Conservation (phyloP, 371 early-diverging fungal genomes). For the Syncephalastrum sp. region DNA sequence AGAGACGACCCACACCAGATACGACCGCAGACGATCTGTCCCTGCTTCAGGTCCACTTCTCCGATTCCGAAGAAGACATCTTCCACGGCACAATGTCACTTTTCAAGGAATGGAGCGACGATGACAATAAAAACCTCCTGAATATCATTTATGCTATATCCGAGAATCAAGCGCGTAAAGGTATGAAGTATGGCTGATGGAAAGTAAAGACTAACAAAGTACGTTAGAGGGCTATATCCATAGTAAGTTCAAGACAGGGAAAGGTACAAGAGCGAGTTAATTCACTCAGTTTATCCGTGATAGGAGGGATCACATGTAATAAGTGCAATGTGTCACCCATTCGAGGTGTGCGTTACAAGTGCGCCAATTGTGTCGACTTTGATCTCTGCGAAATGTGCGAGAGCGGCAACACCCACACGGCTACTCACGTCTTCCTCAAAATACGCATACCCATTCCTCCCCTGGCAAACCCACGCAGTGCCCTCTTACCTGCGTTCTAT, state of each 20-base stretch:
- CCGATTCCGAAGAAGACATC: conserved; percentile 32
- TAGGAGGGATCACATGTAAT: conserved; percentile 91
- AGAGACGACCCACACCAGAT: conserved; percentile 5
- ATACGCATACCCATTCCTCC: conserved; percentile 94
- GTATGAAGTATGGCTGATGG: conserved; percentile 31
- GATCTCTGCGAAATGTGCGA: conserved; percentile 96
- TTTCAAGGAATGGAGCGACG: conserved; percentile 45
- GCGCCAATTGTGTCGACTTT: conserved; percentile 90
- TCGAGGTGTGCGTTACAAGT: conserved; percentile 89
- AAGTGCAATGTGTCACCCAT: conserved; percentile 86
- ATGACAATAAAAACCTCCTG: conserved; percentile 65
- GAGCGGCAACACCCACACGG: conserved; percentile 67
- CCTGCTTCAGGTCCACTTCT: conserved; percentile 8
- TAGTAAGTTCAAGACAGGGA: conserved; percentile 38
- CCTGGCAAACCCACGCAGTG: conserved; percentile 81
- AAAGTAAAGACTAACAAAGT: neutral
- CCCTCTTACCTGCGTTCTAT: conserved; percentile 81
- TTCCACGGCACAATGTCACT: conserved; percentile 12
- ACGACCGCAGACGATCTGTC: conserved; percentile 10
- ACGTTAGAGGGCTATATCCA: conserved; percentile 77
- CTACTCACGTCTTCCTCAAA: conserved; percentile 87
- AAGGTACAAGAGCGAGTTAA: neutral
- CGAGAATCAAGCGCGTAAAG: conserved; percentile 85
- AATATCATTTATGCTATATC: conserved; percentile 83
- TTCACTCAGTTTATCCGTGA: conserved; percentile 2